A percentile compares a stretch with the other conserved stretches of the same genome.
Conservation (phyloP, 1,139 yeast genomes). For the Yamadazyma spencermartinsiae region DNA sequence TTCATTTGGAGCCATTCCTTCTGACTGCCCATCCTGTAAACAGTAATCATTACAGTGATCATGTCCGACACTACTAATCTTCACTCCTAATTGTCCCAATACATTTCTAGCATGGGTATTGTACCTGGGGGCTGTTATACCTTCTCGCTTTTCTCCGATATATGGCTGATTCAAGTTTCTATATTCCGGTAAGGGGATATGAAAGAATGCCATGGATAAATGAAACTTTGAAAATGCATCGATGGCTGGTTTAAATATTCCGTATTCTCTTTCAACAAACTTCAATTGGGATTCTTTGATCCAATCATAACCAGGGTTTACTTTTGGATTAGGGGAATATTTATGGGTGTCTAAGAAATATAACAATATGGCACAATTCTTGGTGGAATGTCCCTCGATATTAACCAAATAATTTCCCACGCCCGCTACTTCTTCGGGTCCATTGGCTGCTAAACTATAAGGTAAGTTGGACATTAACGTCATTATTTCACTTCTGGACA, state of each 20-base stretch:
- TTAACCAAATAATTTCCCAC: constrained; percentile 73
- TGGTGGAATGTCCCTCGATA: constrained; percentile 40
- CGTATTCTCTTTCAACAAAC: constrained; percentile 50
- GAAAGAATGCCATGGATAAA: constrained; percentile 86
- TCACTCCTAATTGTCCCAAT: constrained; percentile 63
- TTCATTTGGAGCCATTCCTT: constrained; percentile 12
- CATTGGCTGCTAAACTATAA: constrained; percentile 58
- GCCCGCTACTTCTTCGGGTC: constrained; percentile 71
- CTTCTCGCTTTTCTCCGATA: constrained; percentile 68
- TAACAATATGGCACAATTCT: constrained; percentile 54
- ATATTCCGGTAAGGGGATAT: constrained; percentile 88
- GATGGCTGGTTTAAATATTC: constrained; percentile 28
- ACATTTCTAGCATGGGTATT: constrained; percentile 65
- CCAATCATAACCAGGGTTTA: constrained; percentile 83
- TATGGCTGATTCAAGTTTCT: constrained; percentile 45
- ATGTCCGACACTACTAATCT: constrained; percentile 81
- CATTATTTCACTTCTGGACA: constrained; percentile 64
- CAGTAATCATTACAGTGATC: constrained; percentile 95
- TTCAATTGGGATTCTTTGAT: constrained; percentile 70
- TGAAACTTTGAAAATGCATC: constrained; percentile 37
- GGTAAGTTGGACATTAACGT: constrained; percentile 58
- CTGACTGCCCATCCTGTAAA: constrained; percentile 41
- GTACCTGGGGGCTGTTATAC: constrained; percentile 72
- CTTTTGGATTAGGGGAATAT: constrained; percentile 62
- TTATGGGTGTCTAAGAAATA: constrained; percentile 85